phyloP scores from a whole-genome alignment of 805 yeast genomes.

The Yarrowia phangngaensis region DNA sequence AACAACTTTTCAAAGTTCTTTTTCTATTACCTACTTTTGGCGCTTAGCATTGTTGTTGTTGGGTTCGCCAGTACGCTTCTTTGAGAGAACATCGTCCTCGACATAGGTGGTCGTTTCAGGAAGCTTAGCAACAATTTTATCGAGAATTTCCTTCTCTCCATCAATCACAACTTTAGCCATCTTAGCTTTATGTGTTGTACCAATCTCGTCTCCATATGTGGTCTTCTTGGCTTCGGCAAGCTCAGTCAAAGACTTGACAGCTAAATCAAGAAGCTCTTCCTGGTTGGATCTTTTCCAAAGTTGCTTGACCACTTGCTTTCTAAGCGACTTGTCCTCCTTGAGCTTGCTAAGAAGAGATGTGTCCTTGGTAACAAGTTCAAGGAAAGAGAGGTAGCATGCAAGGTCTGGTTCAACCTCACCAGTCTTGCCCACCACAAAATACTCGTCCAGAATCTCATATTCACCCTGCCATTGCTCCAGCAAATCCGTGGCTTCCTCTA shows the following conservation, averaged over 20 bases:
- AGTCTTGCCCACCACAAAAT: conserved; percentile 29
- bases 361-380: conserved; percentile 9
- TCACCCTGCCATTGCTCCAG: conserved; percentile 30
- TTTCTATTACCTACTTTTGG: conserved; percentile 6
- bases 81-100: conserved; percentile 7
- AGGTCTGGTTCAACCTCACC: conserved; percentile 24
- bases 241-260: conserved; percentile 17
- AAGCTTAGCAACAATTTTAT: conserved; percentile 3
- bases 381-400: conserved; percentile 11
- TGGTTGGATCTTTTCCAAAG: conserved; percentile 28
- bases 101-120: conserved; percentile 15
- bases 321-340: conserved; percentile 5
- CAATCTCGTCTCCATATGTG: neutral
- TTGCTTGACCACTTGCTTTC: conserved; percentile 25
- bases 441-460: conserved; percentile 32
- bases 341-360: neutral
- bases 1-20: neutral
- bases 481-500: conserved; percentile 20
- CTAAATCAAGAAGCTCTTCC: conserved; percentile 27
- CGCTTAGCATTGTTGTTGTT: conserved; percentile 1
- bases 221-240: conserved; percentile 1
- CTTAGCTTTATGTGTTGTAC: no score
- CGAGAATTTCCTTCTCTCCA: conserved; percentile 7
- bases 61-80: conserved; percentile 8
- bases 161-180: neutral